These are phyloP conservation scores for Collariella sp. DNA, from an alignment of 495 filamentous ascomycete species.

Conservation along the genomic window DNA sequence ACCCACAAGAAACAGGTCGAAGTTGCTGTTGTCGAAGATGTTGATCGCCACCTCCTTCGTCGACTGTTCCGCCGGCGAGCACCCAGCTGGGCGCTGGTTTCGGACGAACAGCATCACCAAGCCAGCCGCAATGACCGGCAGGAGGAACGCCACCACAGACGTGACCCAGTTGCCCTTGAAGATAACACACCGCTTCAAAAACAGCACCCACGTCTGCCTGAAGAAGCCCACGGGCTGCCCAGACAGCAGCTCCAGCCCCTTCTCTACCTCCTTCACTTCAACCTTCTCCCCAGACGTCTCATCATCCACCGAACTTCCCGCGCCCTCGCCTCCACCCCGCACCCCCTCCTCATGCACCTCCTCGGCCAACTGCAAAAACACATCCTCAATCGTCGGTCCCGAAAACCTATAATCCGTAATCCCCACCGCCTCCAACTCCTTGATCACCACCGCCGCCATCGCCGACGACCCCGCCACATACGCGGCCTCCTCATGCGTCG, in stretches of 20 bases:
- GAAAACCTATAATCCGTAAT: constrained; percentile 66
- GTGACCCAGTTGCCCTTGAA: constrained; percentile 68
- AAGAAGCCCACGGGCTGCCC: constrained; percentile 56
- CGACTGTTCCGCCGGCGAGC: constrained; percentile 41
- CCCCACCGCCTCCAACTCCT: constrained; percentile 50
- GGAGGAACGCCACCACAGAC: constrained; percentile 57
- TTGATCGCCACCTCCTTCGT: constrained; percentile 20
- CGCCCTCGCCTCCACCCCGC: constrained; percentile 7
- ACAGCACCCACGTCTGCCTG: constrained; percentile 61
- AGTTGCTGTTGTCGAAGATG: constrained; percentile 28
- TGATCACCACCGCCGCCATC: constrained; percentile 57
- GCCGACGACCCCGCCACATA: constrained; percentile 57
- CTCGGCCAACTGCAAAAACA: constrained; percentile 75
- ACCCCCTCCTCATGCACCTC: constrained; percentile 45
- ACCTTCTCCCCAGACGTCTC: constrained; percentile 21
- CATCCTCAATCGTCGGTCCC: constrained; percentile 80
- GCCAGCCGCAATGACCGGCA: constrained; percentile 68
- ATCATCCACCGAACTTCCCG: constrained; percentile 12
- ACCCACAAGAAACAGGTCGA: constrained; percentile 43
- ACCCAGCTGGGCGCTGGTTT: constrained; percentile 46
- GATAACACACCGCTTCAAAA: constrained; percentile 68
- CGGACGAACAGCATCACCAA: constrained; percentile 65
- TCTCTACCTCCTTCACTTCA: constrained; percentile 16
- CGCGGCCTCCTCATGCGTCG: constrained; percentile 57
- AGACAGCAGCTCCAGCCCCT: constrained; percentile 51